These are phyloP conservation scores for Sphenostylis stenocarpa DNA, from an alignment of 306 rosid species.

Conservation along the genomic window DNA sequence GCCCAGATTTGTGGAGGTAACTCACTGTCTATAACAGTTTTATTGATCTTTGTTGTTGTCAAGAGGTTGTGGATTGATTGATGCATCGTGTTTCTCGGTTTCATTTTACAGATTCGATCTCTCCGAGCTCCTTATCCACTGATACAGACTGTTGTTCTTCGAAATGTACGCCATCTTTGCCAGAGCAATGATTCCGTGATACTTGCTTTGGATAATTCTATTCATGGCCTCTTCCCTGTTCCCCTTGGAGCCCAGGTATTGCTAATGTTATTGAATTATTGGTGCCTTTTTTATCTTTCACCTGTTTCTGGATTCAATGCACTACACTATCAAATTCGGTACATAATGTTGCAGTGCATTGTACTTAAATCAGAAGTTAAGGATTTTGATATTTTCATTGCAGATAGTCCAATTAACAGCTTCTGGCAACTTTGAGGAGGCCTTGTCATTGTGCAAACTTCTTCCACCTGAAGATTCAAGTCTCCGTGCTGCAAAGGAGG, in stretches of 20 bases:
- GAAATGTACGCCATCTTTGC: constrained; percentile 74
- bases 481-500: constrained; percentile 96
- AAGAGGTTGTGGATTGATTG: constrained; percentile 23
- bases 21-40: background rate
- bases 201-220: constrained; percentile 80
- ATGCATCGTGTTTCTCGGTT: constrained; percentile 17
- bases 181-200: constrained; percentile 59
- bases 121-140: constrained; percentile 83
- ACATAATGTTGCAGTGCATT: background rate
- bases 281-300: background rate
- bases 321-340: background rate
- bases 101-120: constrained; percentile 74
- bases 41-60: background rate
- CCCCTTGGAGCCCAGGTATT: constrained; percentile 98
- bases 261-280: background rate
- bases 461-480: constrained; percentile 97
- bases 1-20: constrained; percentile 92
- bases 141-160: constrained; percentile 90
- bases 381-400: constrained; percentile 34
- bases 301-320: too few relatives aligned
- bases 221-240: constrained; percentile 90
- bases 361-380: constrained; percentile 22
- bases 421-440: constrained; percentile 96
- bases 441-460: constrained; percentile 95
- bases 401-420: constrained; percentile 99